Base-by-base conservation (phyloP, 1,284 basidiomycete genomes). In the Agroathelia rolfsii region DNA sequence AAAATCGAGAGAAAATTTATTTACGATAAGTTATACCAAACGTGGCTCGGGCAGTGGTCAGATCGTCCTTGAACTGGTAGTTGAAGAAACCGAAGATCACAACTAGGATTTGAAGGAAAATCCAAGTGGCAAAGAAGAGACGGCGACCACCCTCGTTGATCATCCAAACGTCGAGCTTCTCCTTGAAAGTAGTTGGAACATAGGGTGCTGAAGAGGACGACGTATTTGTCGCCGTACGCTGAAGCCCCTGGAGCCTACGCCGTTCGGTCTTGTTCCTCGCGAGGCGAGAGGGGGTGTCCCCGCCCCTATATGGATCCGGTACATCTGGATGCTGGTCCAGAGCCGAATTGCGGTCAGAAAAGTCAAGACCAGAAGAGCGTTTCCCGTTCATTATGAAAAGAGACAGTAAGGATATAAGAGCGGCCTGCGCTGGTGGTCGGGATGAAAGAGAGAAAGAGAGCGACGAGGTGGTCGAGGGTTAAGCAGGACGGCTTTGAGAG, bases 141-240 rank as follows among this genome's bases (percentile, higher is more conserved):
- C 73, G 66, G 31, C 72, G 67, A 11, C 78, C 74, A 28, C 87
- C 89, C 50, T 92, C 87, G 51, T 92, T 92, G 51, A 90, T 85
- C 81, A 88, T 83, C 88, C 89, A 93, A 18, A 76, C 47, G 42
- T 70, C 64, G 48, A 74, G 67, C 42, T 55, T 69, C 41, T 74
- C 63, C 26, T 48, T 47, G 35, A 58, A 49, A 18, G 62, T 55
- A 26, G 47, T 53, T 30, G 61, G 53, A 45, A 57, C 48, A 30
- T 47, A 49, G 3, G 61, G 58, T 3, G 46, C 45, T 12, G 48
- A 47, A 15, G 45, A 46, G 1, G 41, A 40, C 3, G 61, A 57
- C 10, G 53, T 47, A 32, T 48, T 53, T 4, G 62, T 71, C n/a
- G 28, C 60, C 3, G 69, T 54, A 29, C 76, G 63, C 56, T 87